Percentiles rank a stretch among this genome's conserved stretches.
These are phyloP conservation scores for Cydonia oblonga DNA, from an alignment of 331 rosid genomes.

Conservation along the genomic window DNA sequence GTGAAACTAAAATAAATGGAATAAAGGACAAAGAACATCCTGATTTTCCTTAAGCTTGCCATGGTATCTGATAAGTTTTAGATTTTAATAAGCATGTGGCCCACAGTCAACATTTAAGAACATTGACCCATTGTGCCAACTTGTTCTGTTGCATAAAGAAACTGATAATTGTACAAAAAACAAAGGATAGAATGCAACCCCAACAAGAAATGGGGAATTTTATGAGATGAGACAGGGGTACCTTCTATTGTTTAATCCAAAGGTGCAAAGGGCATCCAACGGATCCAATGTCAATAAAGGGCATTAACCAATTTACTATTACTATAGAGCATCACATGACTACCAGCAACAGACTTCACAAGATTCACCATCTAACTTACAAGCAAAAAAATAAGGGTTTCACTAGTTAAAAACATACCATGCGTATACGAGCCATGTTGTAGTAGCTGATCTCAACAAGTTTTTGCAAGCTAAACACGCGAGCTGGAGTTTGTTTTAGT, in stretches of 20 bases:
- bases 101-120: not conserved
- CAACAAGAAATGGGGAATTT: not conserved
- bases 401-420: slow-evolving; percentile 44
- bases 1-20: not conserved
- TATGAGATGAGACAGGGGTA: not conserved
- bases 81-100: not conserved
- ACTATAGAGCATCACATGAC: not conserved
- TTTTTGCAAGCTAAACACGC: slow-evolving; percentile 98
- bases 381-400: slow-evolving; percentile 12
- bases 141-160: not conserved
- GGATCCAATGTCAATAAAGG: slow-evolving; percentile 3
- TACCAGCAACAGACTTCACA: not conserved
- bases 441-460: slow-evolving; percentile 98
- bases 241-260: not conserved
- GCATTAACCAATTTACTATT: not conserved
- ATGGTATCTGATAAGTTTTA: not conserved
- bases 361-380: not conserved
- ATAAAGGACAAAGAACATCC: not conserved
- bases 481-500: slow-evolving; percentile 88
- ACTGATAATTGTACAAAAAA: not conserved
- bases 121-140: not conserved
- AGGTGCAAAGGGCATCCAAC: not conserved
- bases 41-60: not conserved
- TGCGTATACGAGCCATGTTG: slow-evolving; percentile 95
- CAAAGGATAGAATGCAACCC: not conserved